These are phyloP conservation scores for Penstemon eatonii DNA, from an alignment of 257 asterid genomes.

Conservation along the genomic window DNA sequence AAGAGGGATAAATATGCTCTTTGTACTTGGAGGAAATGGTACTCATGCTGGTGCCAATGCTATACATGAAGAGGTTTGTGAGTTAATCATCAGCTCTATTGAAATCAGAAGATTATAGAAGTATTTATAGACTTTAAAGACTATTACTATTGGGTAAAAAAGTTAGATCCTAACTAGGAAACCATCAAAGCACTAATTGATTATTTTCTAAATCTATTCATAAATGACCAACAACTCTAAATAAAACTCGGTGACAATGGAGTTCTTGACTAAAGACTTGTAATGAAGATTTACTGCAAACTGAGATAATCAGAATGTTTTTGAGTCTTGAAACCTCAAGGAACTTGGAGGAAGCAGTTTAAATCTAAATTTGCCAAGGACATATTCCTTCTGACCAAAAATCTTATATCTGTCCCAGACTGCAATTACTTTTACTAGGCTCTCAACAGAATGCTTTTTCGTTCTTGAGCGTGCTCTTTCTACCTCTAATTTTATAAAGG, in stretches of 20 bases:
- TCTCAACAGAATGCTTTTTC: not conserved
- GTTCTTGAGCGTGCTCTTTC: constrained; percentile 28
- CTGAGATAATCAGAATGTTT: no score
- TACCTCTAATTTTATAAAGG: not conserved
- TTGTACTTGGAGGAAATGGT: constrained; percentile 97
- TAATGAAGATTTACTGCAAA: not conserved
- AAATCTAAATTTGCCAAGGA: no score
- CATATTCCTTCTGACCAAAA: not conserved
- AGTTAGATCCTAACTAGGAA: not conserved
- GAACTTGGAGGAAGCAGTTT: not conserved
- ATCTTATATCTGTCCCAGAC: not conserved
- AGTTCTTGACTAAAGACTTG: not conserved
- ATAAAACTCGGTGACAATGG: not conserved
- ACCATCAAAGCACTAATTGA: not conserved
- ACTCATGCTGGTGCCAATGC: constrained; percentile 99
- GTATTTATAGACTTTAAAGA: not conserved
- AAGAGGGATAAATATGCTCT: constrained; percentile 91
- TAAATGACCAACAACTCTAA: not conserved
- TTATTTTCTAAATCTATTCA: not conserved
- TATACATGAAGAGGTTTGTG: constrained; percentile 82
- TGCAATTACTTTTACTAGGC: not conserved
- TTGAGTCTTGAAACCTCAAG: no score
- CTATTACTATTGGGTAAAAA: not conserved
- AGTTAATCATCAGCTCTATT: not conserved
- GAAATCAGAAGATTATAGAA: not conserved